Percentiles rank a stretch among this genome's conserved stretches.
phyloP scores from a whole-genome alignment of 1,284 basidiomycete species.

The Rugosomyces carneus region DNA sequence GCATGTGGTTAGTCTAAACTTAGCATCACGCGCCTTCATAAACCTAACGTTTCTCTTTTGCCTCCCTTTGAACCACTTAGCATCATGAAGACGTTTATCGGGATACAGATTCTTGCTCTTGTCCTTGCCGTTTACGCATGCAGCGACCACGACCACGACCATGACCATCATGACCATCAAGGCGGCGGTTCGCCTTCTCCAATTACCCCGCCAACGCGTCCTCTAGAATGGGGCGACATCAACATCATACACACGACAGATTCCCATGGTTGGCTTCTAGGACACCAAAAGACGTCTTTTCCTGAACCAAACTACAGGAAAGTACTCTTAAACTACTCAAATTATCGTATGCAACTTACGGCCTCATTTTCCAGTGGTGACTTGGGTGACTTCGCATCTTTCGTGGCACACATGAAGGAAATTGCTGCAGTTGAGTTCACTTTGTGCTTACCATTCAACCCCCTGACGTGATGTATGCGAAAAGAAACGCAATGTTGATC shows the following conservation, averaged over 20 bases:
- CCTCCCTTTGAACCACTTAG: not conserved
- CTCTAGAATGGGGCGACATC: slow-evolving; percentile 72
- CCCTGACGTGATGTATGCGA: not conserved
- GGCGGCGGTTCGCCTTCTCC: slow-evolving; percentile 29
- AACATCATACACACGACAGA: slow-evolving; percentile 82
- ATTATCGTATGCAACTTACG: not conserved
- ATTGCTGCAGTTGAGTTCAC: slow-evolving; percentile 45
- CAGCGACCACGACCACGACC: slow-evolving; percentile 30
- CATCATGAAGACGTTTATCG: slow-evolving; percentile 7
- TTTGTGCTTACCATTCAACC: not conserved
- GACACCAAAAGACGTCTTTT: slow-evolving; percentile 62
- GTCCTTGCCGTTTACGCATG: slow-evolving; percentile 24
- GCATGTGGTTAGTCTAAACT: not conserved
- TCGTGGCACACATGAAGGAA: slow-evolving; percentile 76
- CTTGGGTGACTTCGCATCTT: slow-evolving; percentile 77
- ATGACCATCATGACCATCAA: slow-evolving; percentile 38
- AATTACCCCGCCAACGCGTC: slow-evolving; percentile 50
- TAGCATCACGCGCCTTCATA: not conserved
- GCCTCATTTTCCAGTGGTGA: slow-evolving; percentile 47
- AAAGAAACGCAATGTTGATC: slow-evolving; percentile 61
- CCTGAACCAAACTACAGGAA: slow-evolving; percentile 75
- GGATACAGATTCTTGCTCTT: slow-evolving; percentile 13
- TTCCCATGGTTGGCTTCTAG: slow-evolving; percentile 75
- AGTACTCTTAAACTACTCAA: slow-evolving; percentile 7
- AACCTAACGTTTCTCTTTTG: not conserved